Conservation (phyloP, 345 rosid species). For the Anacardium occidentale region DNA sequence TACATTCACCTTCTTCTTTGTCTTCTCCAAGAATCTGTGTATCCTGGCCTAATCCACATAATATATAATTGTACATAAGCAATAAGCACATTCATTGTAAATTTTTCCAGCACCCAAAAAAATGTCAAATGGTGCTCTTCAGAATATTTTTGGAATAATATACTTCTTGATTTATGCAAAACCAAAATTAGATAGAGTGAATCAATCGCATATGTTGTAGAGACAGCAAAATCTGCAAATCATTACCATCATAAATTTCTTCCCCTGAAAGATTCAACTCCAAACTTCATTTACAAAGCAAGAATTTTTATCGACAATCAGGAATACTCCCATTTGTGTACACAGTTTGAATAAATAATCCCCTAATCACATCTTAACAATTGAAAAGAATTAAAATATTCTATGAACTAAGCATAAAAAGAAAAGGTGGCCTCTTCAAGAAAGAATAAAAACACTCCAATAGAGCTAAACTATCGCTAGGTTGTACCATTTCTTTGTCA, state of each 20-base stretch:
- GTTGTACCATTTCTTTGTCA: background rate
- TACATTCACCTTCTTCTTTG: slow-evolving; percentile 50
- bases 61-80: slow-evolving; percentile 12
- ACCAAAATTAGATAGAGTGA: background rate
- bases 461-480: background rate
- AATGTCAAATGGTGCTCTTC: background rate
- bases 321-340: background rate
- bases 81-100: background rate
- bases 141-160: background rate
- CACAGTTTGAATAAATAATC: background rate
- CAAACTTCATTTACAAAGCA: background rate
- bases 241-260: background rate
- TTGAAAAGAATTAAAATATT: background rate
- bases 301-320: background rate
- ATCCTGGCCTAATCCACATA: slow-evolving; percentile 62
- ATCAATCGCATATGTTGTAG: background rate
- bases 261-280: background rate
- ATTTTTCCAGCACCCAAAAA: slow-evolving; percentile 9
- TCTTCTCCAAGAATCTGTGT: slow-evolving; percentile 63
- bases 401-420: background rate
- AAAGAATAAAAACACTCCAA: background rate
- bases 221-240: background rate
- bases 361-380: background rate
- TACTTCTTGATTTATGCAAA: background rate
- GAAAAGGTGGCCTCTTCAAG: background rate